A percentile compares a stretch with the other conserved stretches of the same genome.
These are phyloP conservation scores for Trichoderma simmonsii DNA, from an alignment of 2,329 filamentous ascomycete genomes.

Conservation along the genomic window DNA sequence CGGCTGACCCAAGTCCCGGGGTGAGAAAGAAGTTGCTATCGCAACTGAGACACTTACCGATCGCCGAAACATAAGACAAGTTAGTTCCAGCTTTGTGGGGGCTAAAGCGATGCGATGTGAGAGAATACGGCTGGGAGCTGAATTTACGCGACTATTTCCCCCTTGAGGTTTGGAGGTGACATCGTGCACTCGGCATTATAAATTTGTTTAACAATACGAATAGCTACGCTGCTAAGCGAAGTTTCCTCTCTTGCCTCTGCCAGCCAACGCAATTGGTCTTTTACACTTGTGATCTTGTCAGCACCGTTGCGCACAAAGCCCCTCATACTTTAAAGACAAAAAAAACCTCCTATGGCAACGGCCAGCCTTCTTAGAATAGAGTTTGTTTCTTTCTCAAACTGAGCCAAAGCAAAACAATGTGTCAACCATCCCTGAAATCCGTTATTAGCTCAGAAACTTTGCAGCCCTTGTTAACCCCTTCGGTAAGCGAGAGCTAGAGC, in stretches of 20 bases:
- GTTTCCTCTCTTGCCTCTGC: neutral
- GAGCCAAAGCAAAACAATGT: neutral
- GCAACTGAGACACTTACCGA: neutral
- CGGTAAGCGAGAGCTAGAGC: neutral
- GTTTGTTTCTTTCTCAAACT: neutral
- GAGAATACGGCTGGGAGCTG: neutral
- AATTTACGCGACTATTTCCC: neutral
- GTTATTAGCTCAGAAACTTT: neutral
- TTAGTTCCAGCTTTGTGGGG: constrained; percentile 1
- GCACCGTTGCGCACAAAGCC: no score
- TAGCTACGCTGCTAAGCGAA: neutral
- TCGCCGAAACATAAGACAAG: neutral
- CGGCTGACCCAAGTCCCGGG: neutral
- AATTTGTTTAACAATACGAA: constrained; percentile 7
- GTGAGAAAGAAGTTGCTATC: neutral
- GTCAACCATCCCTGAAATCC: neutral
- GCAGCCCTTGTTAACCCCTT: neutral
- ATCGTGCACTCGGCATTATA: neutral
- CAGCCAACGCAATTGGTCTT: neutral
- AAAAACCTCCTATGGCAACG: neutral
- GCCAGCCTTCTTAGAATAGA: neutral
- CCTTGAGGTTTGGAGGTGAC: neutral
- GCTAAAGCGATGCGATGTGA: neutral
- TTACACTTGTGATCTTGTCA: neutral
- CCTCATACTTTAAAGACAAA: neutral